Percentiles rank a stretch among this genome's conserved stretches.
phyloP scores from a whole-genome alignment of 1,284 basidiomycete species.

The Leccinum laetum region DNA sequence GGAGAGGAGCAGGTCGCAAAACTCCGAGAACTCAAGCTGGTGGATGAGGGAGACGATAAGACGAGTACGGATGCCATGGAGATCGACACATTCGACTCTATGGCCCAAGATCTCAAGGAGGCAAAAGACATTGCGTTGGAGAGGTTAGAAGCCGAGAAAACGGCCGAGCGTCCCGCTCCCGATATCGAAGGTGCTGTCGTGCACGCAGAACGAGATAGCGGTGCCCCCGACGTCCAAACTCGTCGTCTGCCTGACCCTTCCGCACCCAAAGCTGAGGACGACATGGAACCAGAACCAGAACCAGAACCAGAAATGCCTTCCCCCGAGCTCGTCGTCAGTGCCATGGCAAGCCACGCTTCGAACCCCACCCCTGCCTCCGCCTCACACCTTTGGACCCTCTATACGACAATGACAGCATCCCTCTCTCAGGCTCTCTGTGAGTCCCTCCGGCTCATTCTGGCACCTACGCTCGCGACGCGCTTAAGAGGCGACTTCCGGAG shows the following conservation, averaged over 20 bases:
- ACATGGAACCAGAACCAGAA: neutral
- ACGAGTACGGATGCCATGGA: constrained; percentile 44
- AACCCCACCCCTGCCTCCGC: constrained; percentile 32
- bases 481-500: constrained; percentile 98
- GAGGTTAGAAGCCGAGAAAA: constrained; percentile 31
- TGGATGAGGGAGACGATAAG: constrained; percentile 55
- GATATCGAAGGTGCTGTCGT: constrained; percentile 51
- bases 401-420: constrained; percentile 87
- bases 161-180: constrained; percentile 32
- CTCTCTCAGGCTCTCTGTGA: constrained; percentile 93
- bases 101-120: constrained; percentile 28
- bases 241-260: constrained; percentile 21
- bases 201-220: constrained; percentile 33
- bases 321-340: too few species aligned
- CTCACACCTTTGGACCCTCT: constrained; percentile 83
- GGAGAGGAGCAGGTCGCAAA: constrained; percentile 83
- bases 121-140: constrained; percentile 30
- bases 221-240: constrained; percentile 13
- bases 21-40: constrained; percentile 77
- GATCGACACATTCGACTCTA: constrained; percentile 36
- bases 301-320: too few species aligned
- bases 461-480: constrained; percentile 93
- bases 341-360: too few species aligned
- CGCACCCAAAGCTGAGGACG: constrained; percentile 32
- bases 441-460: constrained; percentile 95